phyloP scores from a whole-genome alignment of 2,329 filamentous ascomycete genomes.

The Dryadomyces quercivorus region DNA sequence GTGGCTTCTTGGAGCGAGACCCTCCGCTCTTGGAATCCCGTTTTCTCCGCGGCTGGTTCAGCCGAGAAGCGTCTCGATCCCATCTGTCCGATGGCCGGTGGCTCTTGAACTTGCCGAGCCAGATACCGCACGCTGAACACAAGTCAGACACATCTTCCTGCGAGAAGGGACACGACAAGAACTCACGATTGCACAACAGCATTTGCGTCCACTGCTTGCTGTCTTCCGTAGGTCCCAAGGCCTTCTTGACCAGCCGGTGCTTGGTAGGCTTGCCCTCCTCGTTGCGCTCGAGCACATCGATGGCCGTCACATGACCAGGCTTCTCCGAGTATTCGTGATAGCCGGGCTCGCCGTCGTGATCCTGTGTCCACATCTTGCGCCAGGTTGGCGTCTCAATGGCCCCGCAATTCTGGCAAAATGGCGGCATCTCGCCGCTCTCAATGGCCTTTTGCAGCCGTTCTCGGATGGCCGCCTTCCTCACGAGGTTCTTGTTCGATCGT shows the following conservation, averaged over 20 bases:
- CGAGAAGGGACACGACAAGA: neutral
- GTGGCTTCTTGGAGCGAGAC: constrained; percentile 33
- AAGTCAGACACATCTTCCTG: neutral
- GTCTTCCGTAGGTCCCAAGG: constrained; percentile 47
- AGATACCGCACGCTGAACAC: constrained; percentile 68
- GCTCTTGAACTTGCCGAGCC: constrained; percentile 76
- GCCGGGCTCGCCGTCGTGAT: constrained; percentile 55
- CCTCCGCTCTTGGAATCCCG: constrained; percentile 26
- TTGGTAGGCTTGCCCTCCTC: constrained; percentile 47
- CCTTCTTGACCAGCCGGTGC: constrained; percentile 72
- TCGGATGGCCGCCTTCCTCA: constrained; percentile 50
- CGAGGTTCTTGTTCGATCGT: constrained; percentile 50
- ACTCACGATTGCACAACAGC: constrained; percentile 77
- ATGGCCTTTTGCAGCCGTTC: constrained; percentile 52
- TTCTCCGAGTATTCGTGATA: constrained; percentile 61
- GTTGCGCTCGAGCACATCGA: constrained; percentile 55
- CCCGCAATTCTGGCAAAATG: constrained; percentile 85
- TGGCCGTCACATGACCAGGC: constrained; percentile 61
- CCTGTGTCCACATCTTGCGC: constrained; percentile 83
- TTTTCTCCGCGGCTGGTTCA: constrained; percentile 39
- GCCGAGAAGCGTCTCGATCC: constrained; percentile 50
- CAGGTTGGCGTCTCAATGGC: constrained; percentile 94
- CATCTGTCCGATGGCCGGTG: constrained; percentile 79
- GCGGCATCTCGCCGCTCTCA: constrained; percentile 69
- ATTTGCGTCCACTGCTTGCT: constrained; percentile 57